Evolutionary conservation across 495 filamentous ascomycete species (phyloP).

Genomic region (Penicillium coprophilum): DNA sequence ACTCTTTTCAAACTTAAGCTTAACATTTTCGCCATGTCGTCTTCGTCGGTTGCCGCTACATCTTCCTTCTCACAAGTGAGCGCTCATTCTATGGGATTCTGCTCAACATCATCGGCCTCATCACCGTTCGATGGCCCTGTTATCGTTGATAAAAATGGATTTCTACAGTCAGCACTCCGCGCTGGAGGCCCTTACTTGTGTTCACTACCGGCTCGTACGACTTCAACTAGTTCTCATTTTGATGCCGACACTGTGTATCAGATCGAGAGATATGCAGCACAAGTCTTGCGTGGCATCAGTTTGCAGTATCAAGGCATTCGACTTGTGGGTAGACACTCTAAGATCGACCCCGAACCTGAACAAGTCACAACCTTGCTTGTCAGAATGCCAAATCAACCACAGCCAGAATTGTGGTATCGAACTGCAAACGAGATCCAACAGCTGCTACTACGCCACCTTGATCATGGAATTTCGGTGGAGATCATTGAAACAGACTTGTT

Average conservation of each 20-base stretch:
- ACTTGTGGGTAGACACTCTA: neutral
- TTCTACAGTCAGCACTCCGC: neutral
- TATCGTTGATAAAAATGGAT: neutral
- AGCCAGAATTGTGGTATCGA: neutral
- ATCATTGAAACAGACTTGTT: neutral
- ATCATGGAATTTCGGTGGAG: neutral
- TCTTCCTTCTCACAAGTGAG: slow-evolving; percentile 1
- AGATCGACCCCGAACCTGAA: neutral
- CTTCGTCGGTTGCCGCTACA: neutral
- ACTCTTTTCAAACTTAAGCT: no score
- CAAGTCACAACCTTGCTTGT: neutral
- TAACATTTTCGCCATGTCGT: neutral
- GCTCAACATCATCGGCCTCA: neutral
- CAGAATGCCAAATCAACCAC: neutral
- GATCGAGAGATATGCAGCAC: neutral
- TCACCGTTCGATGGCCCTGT: neutral
- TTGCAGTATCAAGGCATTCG: neutral
- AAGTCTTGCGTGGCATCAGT: neutral
- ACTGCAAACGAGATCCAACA: neutral
- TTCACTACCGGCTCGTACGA: neutral
- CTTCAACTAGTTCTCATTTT: neutral
- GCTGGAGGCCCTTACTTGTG: neutral
- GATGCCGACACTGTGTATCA: neutral
- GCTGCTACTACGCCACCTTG: neutral
- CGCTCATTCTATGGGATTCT: neutral